Base-by-base conservation (phyloP, 129 eudicot genomes). In the Ambrosia artemisiifolia region DNA sequence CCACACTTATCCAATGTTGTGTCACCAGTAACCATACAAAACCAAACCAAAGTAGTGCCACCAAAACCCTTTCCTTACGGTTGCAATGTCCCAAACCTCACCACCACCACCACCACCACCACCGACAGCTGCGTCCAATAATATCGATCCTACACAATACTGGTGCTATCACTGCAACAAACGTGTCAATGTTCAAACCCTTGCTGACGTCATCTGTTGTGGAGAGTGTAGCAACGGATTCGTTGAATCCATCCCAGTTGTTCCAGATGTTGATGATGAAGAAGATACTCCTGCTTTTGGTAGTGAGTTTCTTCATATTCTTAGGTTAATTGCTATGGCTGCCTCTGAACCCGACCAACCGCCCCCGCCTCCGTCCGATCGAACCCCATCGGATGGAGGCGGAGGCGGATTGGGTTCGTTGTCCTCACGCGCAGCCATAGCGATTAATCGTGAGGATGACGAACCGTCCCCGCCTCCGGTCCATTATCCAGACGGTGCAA, bases 161-260 rank as follows among this genome's bases (percentile, higher is more conserved):
- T 92, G 96, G 98, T 92, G 98, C 74, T 84, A 89, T 81, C 95
- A 82, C 73, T 89, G 98, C 83, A 84, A 87, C 55, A 87, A 82
- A 72, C 90, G 95, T 10, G 98, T 92, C 40, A 57, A 85, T 30
- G 68, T 92, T 71, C 95, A 89, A 76, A 85, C 88, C 78, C 75
- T 72, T 51, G 63, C 86, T n/a, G 84, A 87, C 46, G 74, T 89
- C 65, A 68, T 89, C 11, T 92, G 96, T 56, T 43, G 2, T 81
- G n/a, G n/a, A n/a, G 95, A 89, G 56, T 92, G 98, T 72, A 92
- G 83, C 35, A 75, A 75, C 70, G 98, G 98, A 3, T 92, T 92
- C 62, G 91, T 92, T 13, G 98, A 92, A 60, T 43, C 74, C 30
- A 86, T 91, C 66, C 7, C 78, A 18, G 68, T 54, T 19, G 56